Evolutionary conservation across 805 yeast genomes (phyloP).

Genomic region (Candida cerambycidarum): DNA sequence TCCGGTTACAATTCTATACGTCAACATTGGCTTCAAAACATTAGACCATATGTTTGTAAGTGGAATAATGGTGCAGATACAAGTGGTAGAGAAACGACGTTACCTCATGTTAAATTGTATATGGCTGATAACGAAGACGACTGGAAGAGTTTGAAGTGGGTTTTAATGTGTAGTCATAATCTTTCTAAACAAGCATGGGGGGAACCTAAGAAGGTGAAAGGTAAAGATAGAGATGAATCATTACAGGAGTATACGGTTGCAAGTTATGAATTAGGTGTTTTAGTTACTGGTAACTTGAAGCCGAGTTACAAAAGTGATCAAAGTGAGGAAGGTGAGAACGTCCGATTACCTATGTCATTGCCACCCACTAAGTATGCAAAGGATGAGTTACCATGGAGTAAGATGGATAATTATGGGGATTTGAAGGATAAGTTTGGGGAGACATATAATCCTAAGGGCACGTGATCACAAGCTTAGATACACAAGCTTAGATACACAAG

Average conservation of each 20-base stretch:
- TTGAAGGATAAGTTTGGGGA: conserved; percentile 25
- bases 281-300: conserved; percentile 27
- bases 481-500: no score
- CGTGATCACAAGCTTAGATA: neutral
- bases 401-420: conserved; percentile 20
- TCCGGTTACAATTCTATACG: conserved; percentile 13
- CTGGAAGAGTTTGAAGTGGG: conserved; percentile 60
- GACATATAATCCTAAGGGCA: conserved; percentile 15
- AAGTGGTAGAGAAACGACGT: conserved; percentile 38
- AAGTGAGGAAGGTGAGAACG: conserved; percentile 23
- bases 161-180: conserved; percentile 72
- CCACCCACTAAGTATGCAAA: conserved; percentile 46
- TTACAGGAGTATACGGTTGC: conserved; percentile 23
- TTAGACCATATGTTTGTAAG: conserved; percentile 43
- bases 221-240: conserved; percentile 17
- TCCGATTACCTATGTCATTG: conserved; percentile 53
- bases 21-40: conserved; percentile 21
- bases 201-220: conserved; percentile 11
- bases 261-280: conserved; percentile 41
- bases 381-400: conserved; percentile 53
- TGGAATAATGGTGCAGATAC: conserved; percentile 37
- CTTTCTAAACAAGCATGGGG: conserved; percentile 86
- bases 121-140: conserved; percentile 51
- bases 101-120: conserved; percentile 73
- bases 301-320: conserved; percentile 46